Base-by-base conservation (phyloP, 2,329 filamentous ascomycete species). In the Diaporthe ilicicola region DNA sequence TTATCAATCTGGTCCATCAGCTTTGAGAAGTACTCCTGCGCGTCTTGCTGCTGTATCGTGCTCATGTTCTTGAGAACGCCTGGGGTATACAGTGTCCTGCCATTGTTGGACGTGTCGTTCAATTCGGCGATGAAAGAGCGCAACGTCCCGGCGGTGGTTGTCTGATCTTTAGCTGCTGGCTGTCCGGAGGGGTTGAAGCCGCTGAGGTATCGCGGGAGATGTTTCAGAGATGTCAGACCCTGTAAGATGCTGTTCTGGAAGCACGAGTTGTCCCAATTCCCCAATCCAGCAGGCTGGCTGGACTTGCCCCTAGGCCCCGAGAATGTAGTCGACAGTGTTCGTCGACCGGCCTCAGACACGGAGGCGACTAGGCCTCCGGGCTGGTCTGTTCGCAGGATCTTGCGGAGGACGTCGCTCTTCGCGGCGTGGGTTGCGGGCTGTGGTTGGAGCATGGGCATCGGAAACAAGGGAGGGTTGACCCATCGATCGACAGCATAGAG, bases 211-310 rank as follows among this genome's bases (percentile, higher is more conserved):
- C 83, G 83, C 32, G 88, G 87, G 37, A 98, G 84, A 5, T 91
- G 88, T 22, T 88, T 87, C 37, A 98, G 85, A 4, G 95, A 92
- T 1, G 95, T 91, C 51, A 98, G 84, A 8, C 92, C 91, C 80
- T 97, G 94, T 13, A 99, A 89, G 24, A 98, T 92, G 78, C 95
- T 98, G 81, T 99, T 99, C 81, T 98, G 96, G 80, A 97, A 99
- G 84, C 96, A 98, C 1, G 94, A 97, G 79, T 98, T 97, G 83
- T 97, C 94, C 83, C 91, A 92, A 79, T 99, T 99, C 12, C 94
- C 94, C 67, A 98, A 83, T 0, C 96, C 96, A 1, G 84, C 87
- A 62, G 85, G 92, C 39, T 81, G 81, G 54, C 86, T 83, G 29
- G 81, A 77, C 29, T 79, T 80, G 29, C 76, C 74, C 74, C 84